Percentiles rank a stretch among this genome's conserved stretches.
Conservation (phyloP, 495 filamentous ascomycete genomes). For the Bryoglossum gracile region DNA sequence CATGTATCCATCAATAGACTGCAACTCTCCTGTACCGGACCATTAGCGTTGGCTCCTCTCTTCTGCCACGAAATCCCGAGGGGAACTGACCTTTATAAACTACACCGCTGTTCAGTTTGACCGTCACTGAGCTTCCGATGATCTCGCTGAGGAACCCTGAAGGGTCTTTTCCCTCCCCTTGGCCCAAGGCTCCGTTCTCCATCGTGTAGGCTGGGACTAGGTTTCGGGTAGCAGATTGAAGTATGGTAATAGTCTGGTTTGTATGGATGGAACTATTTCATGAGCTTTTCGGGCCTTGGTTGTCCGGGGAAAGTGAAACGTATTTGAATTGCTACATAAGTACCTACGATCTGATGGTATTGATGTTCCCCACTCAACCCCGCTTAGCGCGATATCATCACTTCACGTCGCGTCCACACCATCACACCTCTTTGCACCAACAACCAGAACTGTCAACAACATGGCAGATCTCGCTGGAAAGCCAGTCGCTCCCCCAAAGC, state of each 20-base stretch:
- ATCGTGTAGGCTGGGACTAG: conserved; percentile 32
- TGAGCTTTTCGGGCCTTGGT: too few species aligned
- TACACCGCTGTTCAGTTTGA: conserved; percentile 93
- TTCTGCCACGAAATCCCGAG: neutral
- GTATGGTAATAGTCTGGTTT: too few species aligned
- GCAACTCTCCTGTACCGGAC: conserved; percentile 63
- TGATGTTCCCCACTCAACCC: too few species aligned
- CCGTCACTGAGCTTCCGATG: conserved; percentile 82
- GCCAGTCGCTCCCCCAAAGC: conserved; percentile 35
- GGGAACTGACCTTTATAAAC: conserved; percentile 75
- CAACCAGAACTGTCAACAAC: neutral
- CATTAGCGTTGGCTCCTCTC: conserved; percentile 1
- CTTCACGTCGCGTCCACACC: too few species aligned
- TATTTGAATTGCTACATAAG: too few species aligned
- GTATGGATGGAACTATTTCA: too few species aligned
- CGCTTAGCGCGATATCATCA: too few species aligned
- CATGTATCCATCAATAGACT: conserved; percentile 98
- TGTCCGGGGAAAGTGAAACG: too few species aligned
- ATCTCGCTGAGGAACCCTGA: conserved; percentile 87
- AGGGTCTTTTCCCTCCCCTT: conserved; percentile 73
- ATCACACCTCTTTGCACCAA: neutral
- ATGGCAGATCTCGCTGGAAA: conserved; percentile 8
- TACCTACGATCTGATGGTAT: too few species aligned
- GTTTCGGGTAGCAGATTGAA: neutral
- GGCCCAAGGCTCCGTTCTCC: conserved; percentile 62